Evolutionary conservation across 2,329 filamentous ascomycete genomes (phyloP).

Genomic region (Xylaria sp.): DNA sequence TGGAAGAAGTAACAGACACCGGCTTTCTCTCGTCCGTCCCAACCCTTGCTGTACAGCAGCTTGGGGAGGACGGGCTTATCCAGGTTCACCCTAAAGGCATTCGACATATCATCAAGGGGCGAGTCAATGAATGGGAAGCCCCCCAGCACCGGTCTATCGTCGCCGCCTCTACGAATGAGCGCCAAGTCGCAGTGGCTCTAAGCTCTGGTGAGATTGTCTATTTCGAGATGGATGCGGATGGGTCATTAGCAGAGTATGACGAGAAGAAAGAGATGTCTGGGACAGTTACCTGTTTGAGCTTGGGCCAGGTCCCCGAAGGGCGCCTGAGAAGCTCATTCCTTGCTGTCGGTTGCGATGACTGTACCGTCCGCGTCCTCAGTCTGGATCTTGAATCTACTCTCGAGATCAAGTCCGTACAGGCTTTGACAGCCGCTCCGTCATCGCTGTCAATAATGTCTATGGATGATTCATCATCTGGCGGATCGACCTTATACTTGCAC

Average conservation of each 20-base stretch:
- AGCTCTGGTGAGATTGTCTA: conserved; percentile 97
- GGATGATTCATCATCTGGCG: conserved; percentile 88
- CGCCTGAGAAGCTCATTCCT: conserved; percentile 87
- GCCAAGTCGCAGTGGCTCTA: conserved; percentile 89
- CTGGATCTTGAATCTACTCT: conserved; percentile 87
- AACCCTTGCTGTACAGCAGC: conserved; percentile 89
- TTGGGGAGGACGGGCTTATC: conserved; percentile 89
- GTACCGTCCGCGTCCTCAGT: conserved; percentile 90
- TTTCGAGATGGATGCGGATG: conserved; percentile 95
- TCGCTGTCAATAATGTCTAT: conserved; percentile 91
- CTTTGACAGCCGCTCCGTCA: conserved; percentile 86
- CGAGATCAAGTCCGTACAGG: conserved; percentile 93
- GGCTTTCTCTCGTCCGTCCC: conserved; percentile 88
- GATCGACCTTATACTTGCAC: conserved; percentile 88
- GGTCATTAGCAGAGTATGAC: conserved; percentile 88
- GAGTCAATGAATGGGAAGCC: conserved; percentile 89
- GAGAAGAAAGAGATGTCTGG: conserved; percentile 95
- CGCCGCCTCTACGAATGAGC: conserved; percentile 88
- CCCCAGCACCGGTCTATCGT: conserved; percentile 95
- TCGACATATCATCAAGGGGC: conserved; percentile 77
- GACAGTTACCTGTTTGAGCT: conserved; percentile 90
- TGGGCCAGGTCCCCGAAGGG: conserved; percentile 91
- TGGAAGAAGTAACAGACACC: conserved; percentile 92
- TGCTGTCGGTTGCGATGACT: conserved; percentile 95
- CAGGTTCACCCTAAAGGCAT: conserved; percentile 98